Percentiles rank a stretch among this genome's conserved stretches.
phyloP scores from a whole-genome alignment of 2,329 filamentous ascomycete genomes.

The Fusarium brachygibbosum region DNA sequence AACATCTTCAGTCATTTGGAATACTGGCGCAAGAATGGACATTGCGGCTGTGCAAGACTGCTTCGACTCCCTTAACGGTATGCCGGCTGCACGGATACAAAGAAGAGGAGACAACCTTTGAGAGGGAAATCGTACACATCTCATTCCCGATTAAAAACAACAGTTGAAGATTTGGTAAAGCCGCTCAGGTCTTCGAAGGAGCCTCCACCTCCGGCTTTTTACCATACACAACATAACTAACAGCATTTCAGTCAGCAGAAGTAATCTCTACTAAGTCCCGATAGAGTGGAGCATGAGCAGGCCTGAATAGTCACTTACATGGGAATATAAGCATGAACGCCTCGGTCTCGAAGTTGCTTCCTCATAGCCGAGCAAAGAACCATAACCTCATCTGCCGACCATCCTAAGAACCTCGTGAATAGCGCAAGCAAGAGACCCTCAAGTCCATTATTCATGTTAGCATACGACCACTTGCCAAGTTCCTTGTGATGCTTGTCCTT shows the following conservation, averaged over 20 bases:
- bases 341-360: slow-evolving; percentile 20
- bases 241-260: accelerated
- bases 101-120: too few species aligned
- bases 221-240: slow-evolving; percentile 17
- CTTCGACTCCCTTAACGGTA: too few species aligned
- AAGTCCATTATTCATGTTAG: slow-evolving; percentile 23
- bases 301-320: not conserved
- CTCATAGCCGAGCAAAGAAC: slow-evolving; percentile 25
- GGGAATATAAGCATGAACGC: slow-evolving; percentile 31
- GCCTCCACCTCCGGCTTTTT: not conserved
- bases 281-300: too few species aligned
- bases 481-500: slow-evolving; percentile 34
- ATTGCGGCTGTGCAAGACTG: too few species aligned
- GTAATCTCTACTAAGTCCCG: not conserved
- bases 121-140: too few species aligned
- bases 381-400: slow-evolving; percentile 19
- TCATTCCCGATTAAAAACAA: too few species aligned
- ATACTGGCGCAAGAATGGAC: not conserved
- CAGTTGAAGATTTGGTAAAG: not conserved
- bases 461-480: slow-evolving; percentile 19
- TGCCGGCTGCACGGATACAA: too few species aligned
- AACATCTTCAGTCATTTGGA: too few species aligned
- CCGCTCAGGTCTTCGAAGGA: not conserved
- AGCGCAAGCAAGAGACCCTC: slow-evolving; percentile 12
- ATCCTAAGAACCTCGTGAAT: slow-evolving; percentile 27